Percentiles rank a stretch among this genome's conserved stretches.
Evolutionary conservation across 108 stramenopile species (phyloP).

Genomic region (Nannochloropsis oceanica): DNA sequence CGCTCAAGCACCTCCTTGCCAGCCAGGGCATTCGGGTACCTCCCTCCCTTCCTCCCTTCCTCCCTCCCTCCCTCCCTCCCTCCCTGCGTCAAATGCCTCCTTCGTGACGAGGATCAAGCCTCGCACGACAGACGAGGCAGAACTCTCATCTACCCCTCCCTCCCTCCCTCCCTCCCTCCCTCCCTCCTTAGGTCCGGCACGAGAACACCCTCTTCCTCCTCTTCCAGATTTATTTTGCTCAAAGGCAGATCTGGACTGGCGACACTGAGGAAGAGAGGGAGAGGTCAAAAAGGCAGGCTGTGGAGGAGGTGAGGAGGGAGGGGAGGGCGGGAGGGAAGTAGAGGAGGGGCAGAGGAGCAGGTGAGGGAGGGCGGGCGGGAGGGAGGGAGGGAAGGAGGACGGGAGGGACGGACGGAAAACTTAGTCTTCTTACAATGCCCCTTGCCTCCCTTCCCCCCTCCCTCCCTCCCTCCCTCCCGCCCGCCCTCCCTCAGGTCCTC

Average conservation of each 20-base stretch:
- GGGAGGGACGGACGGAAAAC: neutral
- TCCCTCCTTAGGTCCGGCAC: neutral
- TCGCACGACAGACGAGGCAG: no score
- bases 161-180: neutral
- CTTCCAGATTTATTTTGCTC: neutral
- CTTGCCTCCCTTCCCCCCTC: neutral
- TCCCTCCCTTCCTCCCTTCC: neutral
- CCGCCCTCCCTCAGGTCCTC: neutral
- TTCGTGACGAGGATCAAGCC: no score
- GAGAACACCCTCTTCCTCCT: neutral
- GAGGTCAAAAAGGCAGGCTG: neutral
- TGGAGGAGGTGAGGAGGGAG: neutral
- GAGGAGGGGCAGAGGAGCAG: no score
- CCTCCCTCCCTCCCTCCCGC: neutral
- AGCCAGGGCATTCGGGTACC: neutral
- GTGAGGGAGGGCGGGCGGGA: neutral
- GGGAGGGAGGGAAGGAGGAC: neutral
- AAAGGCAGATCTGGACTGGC: neutral
- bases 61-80: neutral
- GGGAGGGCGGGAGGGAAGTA: neutral
- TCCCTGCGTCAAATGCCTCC: no score
- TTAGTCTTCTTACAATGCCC: neutral
- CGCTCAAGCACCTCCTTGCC: neutral
- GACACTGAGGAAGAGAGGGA: neutral
- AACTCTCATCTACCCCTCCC: no score